Percentiles rank a stretch among this genome's conserved stretches.
phyloP scores from a whole-genome alignment of 2,329 filamentous ascomycete species.

The Talaromyces sp. region DNA sequence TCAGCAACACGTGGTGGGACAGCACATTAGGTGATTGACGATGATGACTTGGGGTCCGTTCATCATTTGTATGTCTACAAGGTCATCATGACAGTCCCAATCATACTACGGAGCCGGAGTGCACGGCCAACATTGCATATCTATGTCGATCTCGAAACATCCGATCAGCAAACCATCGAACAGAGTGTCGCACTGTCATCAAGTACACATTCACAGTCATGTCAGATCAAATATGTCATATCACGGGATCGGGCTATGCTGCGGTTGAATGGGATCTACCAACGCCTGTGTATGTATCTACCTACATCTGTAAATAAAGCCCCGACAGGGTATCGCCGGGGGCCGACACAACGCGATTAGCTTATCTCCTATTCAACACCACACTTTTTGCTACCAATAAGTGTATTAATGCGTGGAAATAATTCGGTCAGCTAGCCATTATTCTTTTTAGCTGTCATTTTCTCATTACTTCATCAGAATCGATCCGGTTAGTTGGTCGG shows the following conservation, averaged over 20 bases:
- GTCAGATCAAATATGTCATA: not conserved
- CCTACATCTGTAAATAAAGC: not conserved
- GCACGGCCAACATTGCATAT: not conserved
- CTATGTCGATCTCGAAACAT: not conserved
- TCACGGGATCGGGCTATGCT: conserved; percentile 7
- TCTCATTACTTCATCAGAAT: not conserved
- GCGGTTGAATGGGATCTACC: not conserved
- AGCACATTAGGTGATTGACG: not conserved
- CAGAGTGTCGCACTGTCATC: not conserved
- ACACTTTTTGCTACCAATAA: not conserved
- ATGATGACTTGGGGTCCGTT: conserved; percentile 3
- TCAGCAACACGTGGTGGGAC: conserved; percentile 2
- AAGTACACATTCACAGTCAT: not conserved
- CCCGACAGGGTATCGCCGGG: not conserved
- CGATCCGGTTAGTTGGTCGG: not conserved
- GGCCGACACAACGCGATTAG: not conserved
- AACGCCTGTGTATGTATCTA: not conserved
- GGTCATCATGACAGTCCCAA: not conserved
- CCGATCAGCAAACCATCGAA: not conserved
- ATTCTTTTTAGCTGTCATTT: not conserved
- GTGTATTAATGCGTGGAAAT: not conserved
- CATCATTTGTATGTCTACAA: not conserved
- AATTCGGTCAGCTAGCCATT: not conserved
- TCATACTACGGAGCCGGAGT: not conserved
- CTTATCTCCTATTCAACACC: not conserved